phyloP scores from a whole-genome alignment of 495 filamentous ascomycete genomes.

The Aspergillus heteromorphus region DNA sequence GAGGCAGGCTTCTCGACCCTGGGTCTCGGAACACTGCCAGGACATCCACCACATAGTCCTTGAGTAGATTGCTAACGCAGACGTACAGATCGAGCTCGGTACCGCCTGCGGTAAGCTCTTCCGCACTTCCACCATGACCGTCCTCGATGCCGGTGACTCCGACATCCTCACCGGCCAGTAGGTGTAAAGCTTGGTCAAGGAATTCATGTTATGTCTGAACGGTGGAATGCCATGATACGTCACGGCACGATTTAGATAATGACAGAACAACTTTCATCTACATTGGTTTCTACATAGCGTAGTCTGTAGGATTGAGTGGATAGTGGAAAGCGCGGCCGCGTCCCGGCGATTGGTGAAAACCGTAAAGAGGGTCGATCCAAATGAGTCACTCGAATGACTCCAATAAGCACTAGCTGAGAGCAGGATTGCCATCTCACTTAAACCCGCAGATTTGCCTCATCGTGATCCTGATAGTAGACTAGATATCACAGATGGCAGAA shows the following conservation, averaged over 20 bases:
- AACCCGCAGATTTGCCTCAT: neutral
- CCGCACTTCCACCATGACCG: constrained; percentile 85
- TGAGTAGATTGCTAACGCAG: constrained; percentile 10
- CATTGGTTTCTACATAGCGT: neutral
- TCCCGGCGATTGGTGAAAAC: neutral
- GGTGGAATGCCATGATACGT: constrained; percentile 6
- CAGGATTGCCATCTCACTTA: neutral
- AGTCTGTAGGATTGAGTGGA: neutral
- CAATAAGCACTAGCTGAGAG: neutral
- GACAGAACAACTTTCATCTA: constrained; percentile 14
- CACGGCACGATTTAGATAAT: constrained; percentile 21
- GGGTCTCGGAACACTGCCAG: neutral
- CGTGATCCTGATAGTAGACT: too few species aligned
- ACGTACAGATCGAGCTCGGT: constrained; percentile 83
- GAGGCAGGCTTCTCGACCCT: neutral
- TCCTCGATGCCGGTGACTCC: constrained; percentile 95
- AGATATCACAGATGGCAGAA: too few species aligned
- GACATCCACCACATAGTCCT: neutral
- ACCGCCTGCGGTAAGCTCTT: constrained; percentile 87
- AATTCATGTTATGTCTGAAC: constrained; percentile 22
- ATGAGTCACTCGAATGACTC: neutral
- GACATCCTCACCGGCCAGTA: constrained; percentile 74
- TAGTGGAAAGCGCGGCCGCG: neutral
- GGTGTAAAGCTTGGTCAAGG: constrained; percentile 9
- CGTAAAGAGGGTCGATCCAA: neutral